phyloP scores from a whole-genome alignment of 2,329 filamentous ascomycete genomes.

The Aureobasidium melanogenum region DNA sequence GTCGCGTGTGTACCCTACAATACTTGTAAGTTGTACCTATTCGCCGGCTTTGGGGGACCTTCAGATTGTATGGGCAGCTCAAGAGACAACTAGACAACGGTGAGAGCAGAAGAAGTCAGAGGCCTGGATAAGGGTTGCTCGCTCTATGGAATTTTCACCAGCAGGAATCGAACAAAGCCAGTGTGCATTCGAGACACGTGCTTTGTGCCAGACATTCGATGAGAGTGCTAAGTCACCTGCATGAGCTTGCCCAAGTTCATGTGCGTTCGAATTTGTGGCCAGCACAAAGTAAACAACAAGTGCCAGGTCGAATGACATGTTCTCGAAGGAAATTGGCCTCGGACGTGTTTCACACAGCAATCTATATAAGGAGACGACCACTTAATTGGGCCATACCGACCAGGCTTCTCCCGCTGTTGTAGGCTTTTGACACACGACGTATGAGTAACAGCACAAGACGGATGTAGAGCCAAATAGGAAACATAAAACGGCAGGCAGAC shows the following conservation, averaged over 20 bases:
- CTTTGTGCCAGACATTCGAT: background rate
- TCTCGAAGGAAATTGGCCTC: constrained; percentile 3
- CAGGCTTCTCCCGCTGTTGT: background rate
- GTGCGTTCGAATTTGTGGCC: background rate
- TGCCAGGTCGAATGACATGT: background rate
- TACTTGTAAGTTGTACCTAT: background rate
- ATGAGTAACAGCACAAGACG: background rate
- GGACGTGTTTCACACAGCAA: background rate
- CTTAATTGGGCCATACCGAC: background rate
- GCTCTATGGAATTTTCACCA: background rate
- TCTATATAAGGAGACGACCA: background rate
- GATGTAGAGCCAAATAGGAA: background rate
- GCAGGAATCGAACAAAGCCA: background rate
- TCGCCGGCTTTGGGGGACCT: background rate
- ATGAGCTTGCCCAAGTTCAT: background rate
- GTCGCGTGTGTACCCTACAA: background rate
- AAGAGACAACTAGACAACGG: background rate
- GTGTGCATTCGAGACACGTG: background rate
- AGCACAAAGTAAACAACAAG: background rate
- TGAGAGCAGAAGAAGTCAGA: background rate
- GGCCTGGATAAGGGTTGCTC: background rate
- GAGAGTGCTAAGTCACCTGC: background rate
- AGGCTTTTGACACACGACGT: background rate
- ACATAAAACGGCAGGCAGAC: background rate
- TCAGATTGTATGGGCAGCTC: background rate